phyloP scores from a whole-genome alignment of 257 asterid genomes.

The Ilex aquifolium region DNA sequence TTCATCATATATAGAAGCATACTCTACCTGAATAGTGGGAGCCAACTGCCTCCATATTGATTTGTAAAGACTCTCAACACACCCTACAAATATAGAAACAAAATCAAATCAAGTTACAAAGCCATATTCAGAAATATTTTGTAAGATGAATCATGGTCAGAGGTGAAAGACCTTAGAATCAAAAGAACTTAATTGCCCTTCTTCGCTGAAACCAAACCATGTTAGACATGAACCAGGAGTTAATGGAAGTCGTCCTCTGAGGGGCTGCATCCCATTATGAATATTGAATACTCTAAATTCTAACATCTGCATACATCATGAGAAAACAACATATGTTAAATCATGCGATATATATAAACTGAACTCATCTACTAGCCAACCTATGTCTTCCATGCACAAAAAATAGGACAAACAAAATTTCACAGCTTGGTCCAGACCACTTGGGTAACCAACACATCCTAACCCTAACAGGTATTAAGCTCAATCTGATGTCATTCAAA shows the following conservation, averaged over 20 bases:
- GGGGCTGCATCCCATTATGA: slow-evolving; percentile 42
- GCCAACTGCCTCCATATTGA: slow-evolving; percentile 88
- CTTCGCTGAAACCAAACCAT: slow-evolving; percentile 97
- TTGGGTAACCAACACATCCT: not conserved
- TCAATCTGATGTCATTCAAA: not conserved
- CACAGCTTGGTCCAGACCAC: too few relatives aligned
- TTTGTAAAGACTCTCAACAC: slow-evolving; percentile 71
- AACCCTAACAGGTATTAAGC: not conserved
- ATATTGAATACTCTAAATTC: slow-evolving; percentile 72
- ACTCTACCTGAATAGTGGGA: slow-evolving; percentile 89
- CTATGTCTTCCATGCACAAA: too few relatives aligned
- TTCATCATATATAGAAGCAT: not conserved
- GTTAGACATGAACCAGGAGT: slow-evolving; percentile 86
- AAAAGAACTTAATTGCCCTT: slow-evolving; percentile 81
- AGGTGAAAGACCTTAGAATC: slow-evolving; percentile 74
- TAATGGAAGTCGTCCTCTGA: slow-evolving; percentile 69
- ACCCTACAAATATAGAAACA: slow-evolving; percentile 48
- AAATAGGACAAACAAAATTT: too few relatives aligned
- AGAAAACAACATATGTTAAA: slow-evolving; percentile 9
- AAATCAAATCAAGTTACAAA: not conserved
- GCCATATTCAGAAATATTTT: slow-evolving; percentile 2
- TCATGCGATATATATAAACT: not conserved
- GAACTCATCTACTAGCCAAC: not conserved
- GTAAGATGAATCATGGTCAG: slow-evolving; percentile 2
- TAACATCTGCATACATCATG: slow-evolving; percentile 55